Evolutionary conservation across 495 filamentous ascomycete genomes (phyloP).

Genomic region (Neurospora sp.): DNA sequence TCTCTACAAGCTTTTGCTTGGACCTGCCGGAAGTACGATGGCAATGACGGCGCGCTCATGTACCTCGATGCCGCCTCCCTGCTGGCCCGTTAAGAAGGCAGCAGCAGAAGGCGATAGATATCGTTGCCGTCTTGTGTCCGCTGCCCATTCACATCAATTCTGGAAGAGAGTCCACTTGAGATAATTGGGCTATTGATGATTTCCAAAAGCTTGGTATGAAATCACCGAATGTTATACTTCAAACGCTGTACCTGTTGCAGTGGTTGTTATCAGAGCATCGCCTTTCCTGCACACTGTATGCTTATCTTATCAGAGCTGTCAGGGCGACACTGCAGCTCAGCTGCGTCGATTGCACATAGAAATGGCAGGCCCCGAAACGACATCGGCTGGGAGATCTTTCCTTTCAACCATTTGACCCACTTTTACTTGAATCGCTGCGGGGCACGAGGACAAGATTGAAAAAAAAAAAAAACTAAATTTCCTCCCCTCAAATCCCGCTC

Average conservation of each 20-base stretch:
- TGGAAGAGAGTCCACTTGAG: not conserved
- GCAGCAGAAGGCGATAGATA: not conserved
- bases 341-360: not conserved
- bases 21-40: not conserved
- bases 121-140: not conserved
- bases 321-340: not conserved
- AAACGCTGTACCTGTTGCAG: not conserved
- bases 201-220: not conserved
- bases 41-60: not conserved
- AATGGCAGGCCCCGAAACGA: not conserved
- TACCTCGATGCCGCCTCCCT: not conserved
- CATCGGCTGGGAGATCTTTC: not conserved
- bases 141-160: not conserved
- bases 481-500: slow-evolving; percentile 4
- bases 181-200: not conserved
- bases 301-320: not conserved
- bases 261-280: not conserved
- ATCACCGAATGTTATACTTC: not conserved
- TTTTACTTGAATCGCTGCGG: not conserved
- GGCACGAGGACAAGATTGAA: not conserved
- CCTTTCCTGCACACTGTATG: not conserved
- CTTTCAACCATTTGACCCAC: not conserved
- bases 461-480: slow-evolving; percentile 1
- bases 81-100: not conserved
- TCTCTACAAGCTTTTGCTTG: not conserved